Base-by-base conservation (phyloP, 78 protist genomes). In the Trichosphaerium sp. region DNA sequence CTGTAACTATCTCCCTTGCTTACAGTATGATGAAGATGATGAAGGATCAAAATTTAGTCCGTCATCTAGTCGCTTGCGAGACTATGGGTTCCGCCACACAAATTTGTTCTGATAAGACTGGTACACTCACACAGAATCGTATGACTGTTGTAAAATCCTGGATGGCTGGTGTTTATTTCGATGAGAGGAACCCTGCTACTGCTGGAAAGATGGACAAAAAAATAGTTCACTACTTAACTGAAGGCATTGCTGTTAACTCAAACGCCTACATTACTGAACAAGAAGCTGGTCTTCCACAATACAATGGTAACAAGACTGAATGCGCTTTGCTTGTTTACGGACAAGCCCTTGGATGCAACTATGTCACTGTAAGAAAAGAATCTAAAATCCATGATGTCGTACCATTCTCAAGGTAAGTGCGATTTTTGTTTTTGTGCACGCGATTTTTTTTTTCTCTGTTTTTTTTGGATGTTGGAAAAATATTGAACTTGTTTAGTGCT, bases 1-100 rank as follows among this genome's bases (percentile, higher is more conserved):
- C 96, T 23, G 97, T 93, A 48, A 95, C 96, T 56, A 72, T 96
- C 64, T 67, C 97, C 25, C 87, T 96, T 7, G 95, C 94, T 29
- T 92, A 80, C 78, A 75, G 91, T 4, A 80, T 88, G 83, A 23
- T 40, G 59, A 38, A 79, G 69, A 93, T 96, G 97, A 11, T 88
- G 52, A 70, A 76, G 47, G 95, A 92, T 66, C 66, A 93, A 61
- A 91, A 90, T 56, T 65, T 93, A 1, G 99, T 96, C 5, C 81
- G 97, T 12, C 72, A 73, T 12, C 80, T 96, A 18, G 65, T 44
- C 25, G 89, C 99, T 1, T 92, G 96, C 79, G 99, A 93, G 69
- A 86, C 92, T 41, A 92, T 92, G 97, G 92, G 94, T 21, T 37
- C 66, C 40, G 90, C 81, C 5, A 90, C 94, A 15, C n/a, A 62